phyloP scores from a whole-genome alignment of 2,329 filamentous ascomycete species.

The Tolypocladium tropicale region DNA sequence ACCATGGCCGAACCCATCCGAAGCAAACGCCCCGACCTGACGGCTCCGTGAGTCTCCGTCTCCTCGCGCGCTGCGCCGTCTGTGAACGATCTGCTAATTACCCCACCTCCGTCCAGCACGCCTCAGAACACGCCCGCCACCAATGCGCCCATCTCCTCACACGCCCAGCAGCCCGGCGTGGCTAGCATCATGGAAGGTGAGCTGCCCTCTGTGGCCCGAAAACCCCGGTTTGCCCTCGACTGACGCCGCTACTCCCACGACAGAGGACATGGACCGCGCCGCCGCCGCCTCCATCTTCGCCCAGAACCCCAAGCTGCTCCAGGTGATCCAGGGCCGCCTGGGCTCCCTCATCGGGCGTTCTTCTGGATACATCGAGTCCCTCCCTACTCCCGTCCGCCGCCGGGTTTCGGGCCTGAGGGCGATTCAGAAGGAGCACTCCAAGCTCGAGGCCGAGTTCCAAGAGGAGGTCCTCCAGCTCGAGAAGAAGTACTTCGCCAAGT shows the following conservation, averaged over 20 bases:
- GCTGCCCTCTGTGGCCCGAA: slow-evolving; percentile 17
- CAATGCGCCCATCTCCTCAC: slow-evolving; percentile 94
- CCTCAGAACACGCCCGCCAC: slow-evolving; percentile 96
- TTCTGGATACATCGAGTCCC: slow-evolving; percentile 95
- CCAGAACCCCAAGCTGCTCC: slow-evolving; percentile 86
- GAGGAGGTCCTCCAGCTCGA: slow-evolving; percentile 96
- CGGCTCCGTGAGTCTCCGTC: slow-evolving; percentile 45
- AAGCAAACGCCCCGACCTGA: slow-evolving; percentile 49
- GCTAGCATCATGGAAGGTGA: slow-evolving; percentile 95
- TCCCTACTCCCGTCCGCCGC: slow-evolving; percentile 79
- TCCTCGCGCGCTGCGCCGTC: background rate
- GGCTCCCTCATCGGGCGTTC: slow-evolving; percentile 87
- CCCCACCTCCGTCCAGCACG: slow-evolving; percentile 58
- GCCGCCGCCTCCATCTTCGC: slow-evolving; percentile 88
- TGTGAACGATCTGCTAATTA: slow-evolving; percentile 22
- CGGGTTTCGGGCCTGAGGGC: slow-evolving; percentile 94
- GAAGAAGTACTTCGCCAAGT: slow-evolving; percentile 99
- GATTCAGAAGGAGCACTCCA: slow-evolving; percentile 96
- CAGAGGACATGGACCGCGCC: slow-evolving; percentile 85
- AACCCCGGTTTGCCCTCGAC: slow-evolving; percentile 2
- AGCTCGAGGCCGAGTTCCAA: slow-evolving; percentile 96
- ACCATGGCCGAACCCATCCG: slow-evolving; percentile 54
- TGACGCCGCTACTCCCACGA: slow-evolving; percentile 8
- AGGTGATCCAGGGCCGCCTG: slow-evolving; percentile 96
- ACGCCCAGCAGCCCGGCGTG: slow-evolving; percentile 89